A percentile compares a stretch with the other conserved stretches of the same genome.
These are phyloP conservation scores for Xylaria nigripes DNA, from an alignment of 495 filamentous ascomycete genomes.

Conservation along the genomic window DNA sequence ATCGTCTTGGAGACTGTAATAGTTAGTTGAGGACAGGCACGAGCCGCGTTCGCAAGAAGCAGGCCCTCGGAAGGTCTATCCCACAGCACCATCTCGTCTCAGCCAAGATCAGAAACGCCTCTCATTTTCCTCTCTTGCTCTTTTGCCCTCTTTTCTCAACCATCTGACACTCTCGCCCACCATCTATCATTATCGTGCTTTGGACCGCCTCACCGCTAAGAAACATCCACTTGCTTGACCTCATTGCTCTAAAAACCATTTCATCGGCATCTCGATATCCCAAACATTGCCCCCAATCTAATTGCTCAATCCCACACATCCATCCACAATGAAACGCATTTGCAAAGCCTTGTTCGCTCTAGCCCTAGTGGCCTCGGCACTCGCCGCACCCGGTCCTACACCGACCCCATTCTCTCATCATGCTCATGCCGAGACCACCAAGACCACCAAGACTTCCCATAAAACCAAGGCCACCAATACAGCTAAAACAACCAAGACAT, in stretches of 20 bases:
- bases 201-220: neutral
- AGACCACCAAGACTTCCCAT: too few relatives aligned
- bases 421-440: neutral
- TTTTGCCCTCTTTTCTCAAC: neutral
- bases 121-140: neutral
- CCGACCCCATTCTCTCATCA: neutral
- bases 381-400: constrained; percentile 1
- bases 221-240: neutral
- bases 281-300: neutral
- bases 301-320: neutral
- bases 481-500: neutral
- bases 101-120: neutral
- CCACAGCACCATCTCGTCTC: neutral
- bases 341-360: neutral
- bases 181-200: neutral
- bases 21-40: neutral
- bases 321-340: neutral
- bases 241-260: neutral
- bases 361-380: neutral
- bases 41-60: neutral
- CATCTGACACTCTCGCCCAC: neutral
- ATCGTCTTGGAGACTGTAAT: neutral
- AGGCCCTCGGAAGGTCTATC: neutral
- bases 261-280: neutral
- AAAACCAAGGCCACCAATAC: neutral